A percentile compares a stretch with the other conserved stretches of the same genome.
phyloP scores from a whole-genome alignment of 805 yeast genomes.

The Danielia reshetovae region DNA sequence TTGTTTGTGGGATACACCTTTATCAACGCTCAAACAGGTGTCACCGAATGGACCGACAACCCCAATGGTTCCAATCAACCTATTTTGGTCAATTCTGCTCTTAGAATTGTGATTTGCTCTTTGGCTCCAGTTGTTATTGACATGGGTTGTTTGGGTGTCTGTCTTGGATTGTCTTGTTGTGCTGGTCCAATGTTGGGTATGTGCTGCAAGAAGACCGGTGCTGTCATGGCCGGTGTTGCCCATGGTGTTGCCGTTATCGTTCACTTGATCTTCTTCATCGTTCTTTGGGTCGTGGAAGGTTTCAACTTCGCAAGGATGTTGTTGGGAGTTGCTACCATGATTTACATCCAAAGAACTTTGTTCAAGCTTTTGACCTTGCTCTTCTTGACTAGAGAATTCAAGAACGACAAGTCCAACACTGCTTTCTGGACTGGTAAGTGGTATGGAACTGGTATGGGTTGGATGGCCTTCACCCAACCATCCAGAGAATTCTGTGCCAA shows the following conservation, averaged over 20 bases:
- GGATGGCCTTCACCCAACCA: conserved; percentile 94
- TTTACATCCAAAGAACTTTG: conserved; percentile 82
- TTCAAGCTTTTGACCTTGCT: conserved; percentile 79
- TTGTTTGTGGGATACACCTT: conserved; percentile 76
- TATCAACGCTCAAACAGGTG: conserved; percentile 86
- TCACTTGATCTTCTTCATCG: conserved; percentile 84
- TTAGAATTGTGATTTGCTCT: conserved; percentile 74
- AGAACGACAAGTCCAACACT: conserved; percentile 90
- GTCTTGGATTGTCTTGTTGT: conserved; percentile 88
- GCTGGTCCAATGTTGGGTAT: conserved; percentile 93
- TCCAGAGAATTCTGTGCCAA: conserved; percentile 92
- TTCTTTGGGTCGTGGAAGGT: conserved; percentile 96
- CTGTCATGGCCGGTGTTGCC: conserved; percentile 92
- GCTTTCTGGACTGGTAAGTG: conserved; percentile 99
- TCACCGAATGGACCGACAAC: conserved; percentile 37
- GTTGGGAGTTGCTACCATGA: conserved; percentile 78
- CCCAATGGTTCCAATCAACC: conserved; percentile 28
- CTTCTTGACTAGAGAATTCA: conserved; percentile 89
- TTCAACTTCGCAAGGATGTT: conserved; percentile 85
- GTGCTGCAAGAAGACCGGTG: conserved; percentile 96
- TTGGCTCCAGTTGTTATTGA: conserved; percentile 89
- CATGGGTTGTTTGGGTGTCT: conserved; percentile 75
- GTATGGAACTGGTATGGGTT: conserved; percentile 92
- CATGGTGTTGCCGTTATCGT: conserved; percentile 91
- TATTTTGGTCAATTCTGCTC: conserved; percentile 58